Conservation (phyloP, 495 filamentous ascomycete species). For the Thermothielavioides terrestris region DNA sequence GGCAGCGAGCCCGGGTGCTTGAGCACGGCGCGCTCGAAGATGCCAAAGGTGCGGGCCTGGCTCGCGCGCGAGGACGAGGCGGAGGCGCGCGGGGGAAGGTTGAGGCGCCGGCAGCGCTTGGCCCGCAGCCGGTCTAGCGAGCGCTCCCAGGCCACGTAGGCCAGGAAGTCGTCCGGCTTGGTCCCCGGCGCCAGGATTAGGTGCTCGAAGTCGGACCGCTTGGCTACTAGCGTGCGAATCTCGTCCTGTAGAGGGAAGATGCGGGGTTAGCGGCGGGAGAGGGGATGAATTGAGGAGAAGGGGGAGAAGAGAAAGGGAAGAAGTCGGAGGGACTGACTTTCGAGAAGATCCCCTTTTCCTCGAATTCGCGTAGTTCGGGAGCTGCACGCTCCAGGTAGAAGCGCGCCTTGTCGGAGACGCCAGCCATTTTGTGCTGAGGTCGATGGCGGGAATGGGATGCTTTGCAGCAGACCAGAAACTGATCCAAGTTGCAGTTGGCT, state of each 20-base stretch:
- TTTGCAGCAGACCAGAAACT: not conserved
- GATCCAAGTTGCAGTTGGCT: no score
- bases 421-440: conserved; percentile 57
- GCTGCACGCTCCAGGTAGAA: conserved; percentile 89
- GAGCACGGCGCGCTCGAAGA: conserved; percentile 78
- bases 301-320: not conserved
- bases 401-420: conserved; percentile 83
- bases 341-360: conserved; percentile 79
- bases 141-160: conserved; percentile 86
- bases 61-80: conserved; percentile 48
- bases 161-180: conserved; percentile 65
- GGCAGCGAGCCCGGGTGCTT: conserved; percentile 75
- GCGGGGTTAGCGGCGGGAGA: not conserved
- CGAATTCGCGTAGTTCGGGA: conserved; percentile 80
- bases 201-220: conserved; percentile 90
- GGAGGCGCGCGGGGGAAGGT: conserved; percentile 50
- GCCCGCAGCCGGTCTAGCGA: conserved; percentile 74
- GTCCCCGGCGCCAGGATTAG: conserved; percentile 73
- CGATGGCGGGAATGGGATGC: no score
- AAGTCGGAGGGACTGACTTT: conserved; percentile 42
- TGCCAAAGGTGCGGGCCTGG: conserved; percentile 73
- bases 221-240: conserved; percentile 76
- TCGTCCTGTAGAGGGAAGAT: conserved; percentile 52
- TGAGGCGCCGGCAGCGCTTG: conserved; percentile 72
- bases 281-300: not conserved